Evolutionary conservation across 2,329 filamentous ascomycete genomes (phyloP).

Genomic region (Phialophora expanda): DNA sequence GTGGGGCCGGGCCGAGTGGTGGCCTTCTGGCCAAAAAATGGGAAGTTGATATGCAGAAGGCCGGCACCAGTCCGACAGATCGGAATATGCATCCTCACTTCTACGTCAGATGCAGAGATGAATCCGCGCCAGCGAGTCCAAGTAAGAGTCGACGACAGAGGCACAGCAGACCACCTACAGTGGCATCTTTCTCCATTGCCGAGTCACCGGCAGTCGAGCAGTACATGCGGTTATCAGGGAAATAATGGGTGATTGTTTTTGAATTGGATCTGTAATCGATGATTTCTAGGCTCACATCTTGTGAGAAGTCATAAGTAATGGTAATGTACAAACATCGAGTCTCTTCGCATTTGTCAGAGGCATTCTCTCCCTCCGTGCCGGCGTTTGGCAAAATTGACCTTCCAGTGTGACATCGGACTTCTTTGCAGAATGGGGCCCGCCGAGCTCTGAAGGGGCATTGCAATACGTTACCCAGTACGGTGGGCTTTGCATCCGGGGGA

Average conservation of each 20-base stretch:
- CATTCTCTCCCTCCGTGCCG: neutral
- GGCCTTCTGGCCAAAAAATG: constrained; percentile 55
- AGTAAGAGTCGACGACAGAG: constrained; percentile 1
- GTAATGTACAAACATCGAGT: neutral
- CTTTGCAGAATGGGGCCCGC: neutral
- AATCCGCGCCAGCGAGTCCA: constrained; percentile 10
- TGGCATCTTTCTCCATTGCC: constrained; percentile 5
- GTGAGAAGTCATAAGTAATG: neutral
- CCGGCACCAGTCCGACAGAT: constrained; percentile 42
- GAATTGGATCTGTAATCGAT: neutral
- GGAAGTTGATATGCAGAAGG: constrained; percentile 53
- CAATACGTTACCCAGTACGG: neutral
- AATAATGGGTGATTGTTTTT: neutral
- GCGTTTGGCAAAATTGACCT: neutral
- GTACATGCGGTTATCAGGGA: constrained; percentile 15
- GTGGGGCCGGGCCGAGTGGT: constrained; percentile 61
- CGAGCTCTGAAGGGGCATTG: neutral
- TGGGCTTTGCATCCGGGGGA: neutral
- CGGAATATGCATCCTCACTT: constrained; percentile 32
- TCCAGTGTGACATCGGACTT: neutral
- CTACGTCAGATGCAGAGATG: constrained; percentile 29
- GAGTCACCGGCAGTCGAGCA: constrained; percentile 18
- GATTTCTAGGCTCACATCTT: neutral
- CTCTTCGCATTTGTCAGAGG: neutral
- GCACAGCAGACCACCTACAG: constrained; percentile 6